Conservation (phyloP, 345 rosid species). For the Euphorbia tirucalli region DNA sequence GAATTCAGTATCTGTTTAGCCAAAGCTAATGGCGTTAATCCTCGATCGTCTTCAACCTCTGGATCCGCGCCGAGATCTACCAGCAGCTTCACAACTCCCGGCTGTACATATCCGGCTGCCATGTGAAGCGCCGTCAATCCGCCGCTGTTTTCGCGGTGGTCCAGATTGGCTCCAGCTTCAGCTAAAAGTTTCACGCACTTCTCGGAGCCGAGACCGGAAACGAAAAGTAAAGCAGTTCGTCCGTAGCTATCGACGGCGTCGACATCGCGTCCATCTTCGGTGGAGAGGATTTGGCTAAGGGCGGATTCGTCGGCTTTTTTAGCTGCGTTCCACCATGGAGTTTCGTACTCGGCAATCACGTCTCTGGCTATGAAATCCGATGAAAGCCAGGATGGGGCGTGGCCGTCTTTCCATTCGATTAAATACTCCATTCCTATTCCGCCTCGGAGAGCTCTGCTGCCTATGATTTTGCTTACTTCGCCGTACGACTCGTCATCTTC, state of each 20-base stretch:
- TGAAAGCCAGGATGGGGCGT: constrained; percentile 79
- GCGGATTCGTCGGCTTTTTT: no score
- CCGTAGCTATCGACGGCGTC: constrained; percentile 79
- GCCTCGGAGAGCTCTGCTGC: constrained; percentile 52
- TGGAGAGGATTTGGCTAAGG: no score
- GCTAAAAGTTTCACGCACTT: constrained; percentile 53
- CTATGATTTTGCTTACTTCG: constrained; percentile 73
- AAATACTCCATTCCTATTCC: constrained; percentile 73
- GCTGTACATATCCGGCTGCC: no score
- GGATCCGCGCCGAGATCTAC: no score
- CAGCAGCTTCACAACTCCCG: no score
- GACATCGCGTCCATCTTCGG: constrained; percentile 63
- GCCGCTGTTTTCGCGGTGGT: no score
- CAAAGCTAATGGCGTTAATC: no score
- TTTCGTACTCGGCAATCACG: constrained; percentile 81
- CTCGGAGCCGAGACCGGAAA: constrained; percentile 81
- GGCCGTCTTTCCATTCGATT: constrained; percentile 90
- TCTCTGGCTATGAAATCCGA: constrained; percentile 70
- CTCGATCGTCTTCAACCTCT: no score
- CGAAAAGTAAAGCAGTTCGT: constrained; percentile 78
- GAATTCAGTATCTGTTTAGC: no score
- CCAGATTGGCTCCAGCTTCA: no score
- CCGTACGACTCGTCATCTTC: constrained; percentile 62
- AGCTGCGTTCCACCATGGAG: constrained; percentile 99
- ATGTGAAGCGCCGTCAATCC: no score